Conservation (phyloP, 2,329 filamentous ascomycete genomes). For the Monilinia fructicola region DNA sequence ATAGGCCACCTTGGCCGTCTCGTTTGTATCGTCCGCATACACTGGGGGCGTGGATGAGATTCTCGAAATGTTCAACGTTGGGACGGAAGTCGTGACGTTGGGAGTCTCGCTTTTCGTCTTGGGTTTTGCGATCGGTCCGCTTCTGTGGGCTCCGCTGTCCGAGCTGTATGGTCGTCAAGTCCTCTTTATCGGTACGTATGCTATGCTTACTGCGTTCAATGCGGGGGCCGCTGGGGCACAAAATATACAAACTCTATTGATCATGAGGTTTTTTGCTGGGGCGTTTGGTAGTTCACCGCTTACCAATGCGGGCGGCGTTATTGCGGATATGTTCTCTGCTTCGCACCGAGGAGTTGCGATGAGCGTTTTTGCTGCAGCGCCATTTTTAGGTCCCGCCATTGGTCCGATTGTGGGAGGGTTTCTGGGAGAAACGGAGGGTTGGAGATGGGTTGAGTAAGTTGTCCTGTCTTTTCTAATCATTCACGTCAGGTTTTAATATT, state of each 20-base stretch:
- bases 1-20: slow-evolving; percentile 49
- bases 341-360: slow-evolving; percentile 55
- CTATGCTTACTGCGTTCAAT: slow-evolving; percentile 61
- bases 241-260: slow-evolving; percentile 59
- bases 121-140: slow-evolving; percentile 47
- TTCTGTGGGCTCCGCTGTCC: slow-evolving; percentile 43
- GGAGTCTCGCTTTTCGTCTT: slow-evolving; percentile 48
- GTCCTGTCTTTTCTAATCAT: neutral
- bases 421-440: slow-evolving; percentile 60
- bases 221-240: slow-evolving; percentile 57
- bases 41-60: slow-evolving; percentile 44
- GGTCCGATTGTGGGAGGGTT: slow-evolving; percentile 69
- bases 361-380: slow-evolving; percentile 62
- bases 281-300: slow-evolving; percentile 61
- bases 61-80: slow-evolving; percentile 40
- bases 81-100: slow-evolving; percentile 44
- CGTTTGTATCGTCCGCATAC: slow-evolving; percentile 46
- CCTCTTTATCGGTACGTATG: slow-evolving; percentile 58
- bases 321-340: slow-evolving; percentile 59
- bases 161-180: slow-evolving; percentile 60
- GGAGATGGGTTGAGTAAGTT: slow-evolving; percentile 68
- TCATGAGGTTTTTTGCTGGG: slow-evolving; percentile 67
- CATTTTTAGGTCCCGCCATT: slow-evolving; percentile 64
- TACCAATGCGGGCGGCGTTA: slow-evolving; percentile 61
- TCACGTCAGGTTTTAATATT: neutral